Evolutionary conservation across 768 basidiomycete species (phyloP).

Genomic region (Tephrocybe rancida): DNA sequence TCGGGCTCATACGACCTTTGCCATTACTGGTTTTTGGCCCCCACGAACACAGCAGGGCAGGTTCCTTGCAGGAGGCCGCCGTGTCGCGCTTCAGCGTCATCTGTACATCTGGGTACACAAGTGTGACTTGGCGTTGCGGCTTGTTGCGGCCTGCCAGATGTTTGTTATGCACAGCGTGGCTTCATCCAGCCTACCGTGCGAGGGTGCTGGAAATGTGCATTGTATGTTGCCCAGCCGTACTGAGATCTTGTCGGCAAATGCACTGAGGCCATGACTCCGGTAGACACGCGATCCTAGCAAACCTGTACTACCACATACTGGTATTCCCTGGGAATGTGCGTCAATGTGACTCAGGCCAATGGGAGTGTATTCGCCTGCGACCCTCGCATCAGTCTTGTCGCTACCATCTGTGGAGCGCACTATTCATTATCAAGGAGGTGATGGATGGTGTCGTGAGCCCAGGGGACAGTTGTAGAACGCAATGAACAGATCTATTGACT

Average conservation of each 20-base stretch:
- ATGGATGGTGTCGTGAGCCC: slow-evolving; percentile 1
- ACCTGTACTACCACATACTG: neutral
- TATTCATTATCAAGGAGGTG: slow-evolving; percentile 10
- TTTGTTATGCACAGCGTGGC: neutral
- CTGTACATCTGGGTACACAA: neutral
- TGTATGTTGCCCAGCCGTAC: neutral
- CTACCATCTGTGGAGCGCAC: neutral
- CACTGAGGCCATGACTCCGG: neutral
- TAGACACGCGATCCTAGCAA: neutral
- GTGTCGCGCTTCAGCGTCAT: neutral
- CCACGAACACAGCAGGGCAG: neutral
- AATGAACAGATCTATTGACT: slow-evolving; percentile 6
- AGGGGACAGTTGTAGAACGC: neutral
- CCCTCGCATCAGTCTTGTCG: neutral
- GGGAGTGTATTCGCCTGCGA: neutral
- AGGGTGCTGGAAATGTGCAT: too few species aligned
- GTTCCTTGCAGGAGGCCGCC: neutral
- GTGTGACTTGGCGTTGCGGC: neutral
- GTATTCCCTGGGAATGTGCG: neutral
- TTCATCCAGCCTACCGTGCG: too few species aligned
- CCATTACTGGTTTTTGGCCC: neutral
- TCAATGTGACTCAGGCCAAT: slow-evolving; percentile 1
- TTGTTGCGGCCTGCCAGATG: neutral
- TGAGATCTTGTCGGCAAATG: neutral
- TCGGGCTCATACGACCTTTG: neutral